Evolutionary conservation across 805 yeast species (phyloP), one percentile per base, ranked within the genome.

Genomic region (Kluyveromyces siamensis): DNA sequence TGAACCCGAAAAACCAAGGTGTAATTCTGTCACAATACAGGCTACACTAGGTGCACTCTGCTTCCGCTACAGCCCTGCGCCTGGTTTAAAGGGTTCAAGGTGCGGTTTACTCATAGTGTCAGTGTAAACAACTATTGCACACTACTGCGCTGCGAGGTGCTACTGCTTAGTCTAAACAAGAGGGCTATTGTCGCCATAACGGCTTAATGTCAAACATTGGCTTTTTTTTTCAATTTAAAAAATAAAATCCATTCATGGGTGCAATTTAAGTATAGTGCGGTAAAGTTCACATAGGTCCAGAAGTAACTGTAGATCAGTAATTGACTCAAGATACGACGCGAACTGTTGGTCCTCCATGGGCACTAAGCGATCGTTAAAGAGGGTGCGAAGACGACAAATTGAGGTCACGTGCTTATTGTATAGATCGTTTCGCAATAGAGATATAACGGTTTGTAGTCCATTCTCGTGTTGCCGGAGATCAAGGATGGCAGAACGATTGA

Each of bases 301-400:
- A 11, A 59, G 48, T 39, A 54, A 48, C 36, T 58, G 58, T 9
- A 59, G 33, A 39, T 54, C 55, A 14, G 42, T 41, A 8, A 60
- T 41, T 37, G 58, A 56, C 17, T 48, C 55, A 43, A 58, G 38
- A 41, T 59, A 60, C 1, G 39, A 41, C 4, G 41, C 41, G 38
- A 60, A 60, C 44, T 60, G 63, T 14, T 48, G 37, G 42, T 58
- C 56, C 37, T 60, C 63, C 40, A 47, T 37, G 1, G 55, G 49
- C 14, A 52, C 30, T 25, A 58, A 37, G n/a, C 54, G 57, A n/a
- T 42, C 40, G 6, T 50, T 36, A 37, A 55, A 45, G 17, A 52
- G 50, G 9, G 37, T 21, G 40, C 55, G 54, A 13, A 54, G 50
- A 41, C 46, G 50, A 8, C 16, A 27, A 21, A 53, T 37, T 11